Percentiles rank a stretch among this genome's conserved stretches.
phyloP scores from a whole-genome alignment of 345 rosid species.

The Eutrema yunnanense region DNA sequence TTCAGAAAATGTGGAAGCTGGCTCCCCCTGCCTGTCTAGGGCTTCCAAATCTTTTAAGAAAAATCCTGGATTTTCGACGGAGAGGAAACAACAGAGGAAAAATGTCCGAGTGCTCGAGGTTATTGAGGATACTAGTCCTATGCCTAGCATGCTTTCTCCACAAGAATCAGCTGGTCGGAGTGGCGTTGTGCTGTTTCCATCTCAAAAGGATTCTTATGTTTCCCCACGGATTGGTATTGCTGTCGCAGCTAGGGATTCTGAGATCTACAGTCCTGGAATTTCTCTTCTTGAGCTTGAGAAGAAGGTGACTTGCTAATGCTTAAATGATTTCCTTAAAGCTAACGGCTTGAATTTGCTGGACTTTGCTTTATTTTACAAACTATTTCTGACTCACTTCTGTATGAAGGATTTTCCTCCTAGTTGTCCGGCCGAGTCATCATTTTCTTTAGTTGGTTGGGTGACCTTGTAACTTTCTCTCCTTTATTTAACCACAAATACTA shows the following conservation, averaged over 20 bases:
- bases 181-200: slow-evolving; percentile 57
- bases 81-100: slow-evolving; percentile 53
- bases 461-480: background rate
- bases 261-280: slow-evolving; percentile 80
- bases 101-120: slow-evolving; percentile 71
- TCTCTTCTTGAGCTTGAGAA: slow-evolving; percentile 96
- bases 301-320: slow-evolving; percentile 50
- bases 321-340: background rate
- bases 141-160: slow-evolving; percentile 96
- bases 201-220: slow-evolving; percentile 78
- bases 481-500: slow-evolving; percentile 4
- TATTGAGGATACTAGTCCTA: slow-evolving; percentile 81
- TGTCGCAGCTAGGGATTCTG: slow-evolving; percentile 73
- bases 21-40: slow-evolving; percentile 55
- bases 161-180: slow-evolving; percentile 79
- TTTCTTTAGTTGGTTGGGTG: slow-evolving; percentile 2
- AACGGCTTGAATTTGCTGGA: background rate
- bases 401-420: background rate
- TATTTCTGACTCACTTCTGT: background rate
- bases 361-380: background rate
- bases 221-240: slow-evolving; percentile 78
- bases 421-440: background rate
- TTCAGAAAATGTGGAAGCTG: slow-evolving; percentile 52
- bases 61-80: slow-evolving; percentile 49
- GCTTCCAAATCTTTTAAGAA: slow-evolving; percentile 61